Evolutionary conservation across 805 yeast genomes (phyloP).

Genomic region (Komagataella mondaviorum): DNA sequence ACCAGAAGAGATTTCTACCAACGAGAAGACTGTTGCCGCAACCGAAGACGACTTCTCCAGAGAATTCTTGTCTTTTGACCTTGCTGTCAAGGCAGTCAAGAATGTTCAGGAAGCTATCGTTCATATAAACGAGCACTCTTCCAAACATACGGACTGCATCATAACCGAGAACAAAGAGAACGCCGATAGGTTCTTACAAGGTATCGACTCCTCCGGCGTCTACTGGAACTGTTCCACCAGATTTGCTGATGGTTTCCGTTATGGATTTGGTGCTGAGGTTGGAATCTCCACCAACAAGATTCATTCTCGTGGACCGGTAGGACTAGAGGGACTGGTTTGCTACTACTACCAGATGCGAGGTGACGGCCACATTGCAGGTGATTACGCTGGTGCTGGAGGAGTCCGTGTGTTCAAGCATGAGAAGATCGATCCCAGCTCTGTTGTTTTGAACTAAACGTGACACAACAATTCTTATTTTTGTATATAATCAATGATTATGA

Average conservation of each 20-base stretch:
- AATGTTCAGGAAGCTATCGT: constrained; percentile 59
- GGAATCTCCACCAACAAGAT: constrained; percentile 95
- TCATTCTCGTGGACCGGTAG: constrained; percentile 98
- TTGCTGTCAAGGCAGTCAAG: constrained; percentile 56
- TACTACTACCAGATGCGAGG: constrained; percentile 93
- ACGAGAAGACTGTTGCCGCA: constrained; percentile 27
- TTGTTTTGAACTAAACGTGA: constrained; percentile 8
- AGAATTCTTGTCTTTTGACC: constrained; percentile 74
- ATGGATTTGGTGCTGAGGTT: constrained; percentile 97
- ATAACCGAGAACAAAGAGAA: constrained; percentile 58
- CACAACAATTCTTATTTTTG: not conserved
- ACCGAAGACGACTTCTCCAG: constrained; percentile 60
- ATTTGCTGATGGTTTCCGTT: constrained; percentile 97
- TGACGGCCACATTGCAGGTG: constrained; percentile 84
- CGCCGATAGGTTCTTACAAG: constrained; percentile 71
- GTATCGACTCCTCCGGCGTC: constrained; percentile 90
- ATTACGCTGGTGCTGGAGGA: constrained; percentile 92
- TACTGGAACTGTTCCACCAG: constrained; percentile 97
- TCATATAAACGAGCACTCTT: constrained; percentile 85
- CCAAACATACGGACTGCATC: constrained; percentile 92
- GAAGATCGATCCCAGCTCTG: constrained; percentile 28
- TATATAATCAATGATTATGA: not conserved
- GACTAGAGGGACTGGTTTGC: constrained; percentile 90
- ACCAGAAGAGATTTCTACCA: constrained; percentile 8
- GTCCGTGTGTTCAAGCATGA: constrained; percentile 63